These are phyloP conservation scores for Breynia disticha DNA, from an alignment of 441 rosid genomes.

Conservation along the genomic window DNA sequence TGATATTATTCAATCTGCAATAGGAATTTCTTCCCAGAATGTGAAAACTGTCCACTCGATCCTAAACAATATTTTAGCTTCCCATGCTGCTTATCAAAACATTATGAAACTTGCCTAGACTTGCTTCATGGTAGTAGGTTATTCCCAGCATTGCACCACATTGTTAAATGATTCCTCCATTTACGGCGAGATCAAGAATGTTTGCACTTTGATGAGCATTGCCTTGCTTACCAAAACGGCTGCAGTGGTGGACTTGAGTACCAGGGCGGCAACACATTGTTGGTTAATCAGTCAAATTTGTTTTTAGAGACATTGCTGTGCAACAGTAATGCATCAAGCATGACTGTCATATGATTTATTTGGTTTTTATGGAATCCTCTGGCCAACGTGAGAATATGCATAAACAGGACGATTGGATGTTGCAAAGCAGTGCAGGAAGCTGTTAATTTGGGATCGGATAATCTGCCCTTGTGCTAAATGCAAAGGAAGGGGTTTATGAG, in stretches of 20 bases:
- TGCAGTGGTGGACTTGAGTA: slow-evolving; percentile 60
- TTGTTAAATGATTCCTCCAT: slow-evolving; percentile 24
- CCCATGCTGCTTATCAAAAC: slow-evolving; percentile 36
- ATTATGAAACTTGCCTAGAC: slow-evolving; percentile 35
- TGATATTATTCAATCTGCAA: slow-evolving; percentile 52
- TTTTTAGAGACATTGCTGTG: slow-evolving; percentile 34
- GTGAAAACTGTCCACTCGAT: slow-evolving; percentile 37
- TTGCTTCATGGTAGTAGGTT: slow-evolving; percentile 41
- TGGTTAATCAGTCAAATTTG: slow-evolving; percentile 36
- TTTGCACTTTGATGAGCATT: slow-evolving; percentile 77
- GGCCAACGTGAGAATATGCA: slow-evolving; percentile 58
- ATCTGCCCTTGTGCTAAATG: slow-evolving; percentile 45
- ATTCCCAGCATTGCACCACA: slow-evolving; percentile 39
- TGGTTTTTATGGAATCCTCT: slow-evolving; percentile 52
- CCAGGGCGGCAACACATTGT: slow-evolving; percentile 36
- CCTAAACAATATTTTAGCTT: slow-evolving; percentile 38
- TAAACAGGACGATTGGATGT: slow-evolving; percentile 33
- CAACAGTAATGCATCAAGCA: slow-evolving; percentile 63
- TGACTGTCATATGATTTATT: slow-evolving; percentile 57
- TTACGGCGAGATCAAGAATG: slow-evolving; percentile 35
- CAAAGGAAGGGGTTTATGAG: slow-evolving; percentile 58
- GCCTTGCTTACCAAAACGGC: slow-evolving; percentile 63
- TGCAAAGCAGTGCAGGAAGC: slow-evolving; percentile 75
- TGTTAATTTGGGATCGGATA: slow-evolving; percentile 64
- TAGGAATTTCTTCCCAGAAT: slow-evolving; percentile 40